phyloP scores from a whole-genome alignment of 2,329 filamentous ascomycete genomes.

The Penicillium sp. region DNA sequence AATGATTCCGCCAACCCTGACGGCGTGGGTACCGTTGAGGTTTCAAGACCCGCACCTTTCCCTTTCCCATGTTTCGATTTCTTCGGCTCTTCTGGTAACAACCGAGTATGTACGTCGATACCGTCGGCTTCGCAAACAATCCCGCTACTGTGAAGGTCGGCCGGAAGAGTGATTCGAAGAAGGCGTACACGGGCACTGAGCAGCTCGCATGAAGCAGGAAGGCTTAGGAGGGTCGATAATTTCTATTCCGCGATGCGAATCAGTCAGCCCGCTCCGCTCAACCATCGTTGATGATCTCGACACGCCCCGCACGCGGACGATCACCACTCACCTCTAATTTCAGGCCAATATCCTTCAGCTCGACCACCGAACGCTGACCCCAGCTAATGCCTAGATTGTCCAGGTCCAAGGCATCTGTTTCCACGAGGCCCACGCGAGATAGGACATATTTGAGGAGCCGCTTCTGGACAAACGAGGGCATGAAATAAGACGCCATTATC shows the following conservation, averaged over 20 bases:
- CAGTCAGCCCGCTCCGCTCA: slow-evolving; percentile 24
- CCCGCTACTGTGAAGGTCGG: slow-evolving; percentile 82
- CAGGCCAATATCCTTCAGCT: slow-evolving; percentile 83
- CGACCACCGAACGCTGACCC: slow-evolving; percentile 78
- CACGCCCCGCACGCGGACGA: slow-evolving; percentile 4
- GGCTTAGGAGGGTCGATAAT: slow-evolving; percentile 70
- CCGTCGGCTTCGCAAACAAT: slow-evolving; percentile 82
- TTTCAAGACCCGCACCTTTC: slow-evolving; percentile 9
- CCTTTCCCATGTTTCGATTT: slow-evolving; percentile 32
- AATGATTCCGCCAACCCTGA: slow-evolving; percentile 64
- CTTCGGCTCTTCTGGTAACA: slow-evolving; percentile 48
- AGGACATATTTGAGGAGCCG: slow-evolving; percentile 84
- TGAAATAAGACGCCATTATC: slow-evolving; percentile 70
- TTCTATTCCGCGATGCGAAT: slow-evolving; percentile 57
- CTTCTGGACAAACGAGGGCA: slow-evolving; percentile 81
- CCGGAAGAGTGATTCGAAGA: slow-evolving; percentile 79
- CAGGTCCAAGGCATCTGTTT: slow-evolving; percentile 81
- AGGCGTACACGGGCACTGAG: slow-evolving; percentile 72
- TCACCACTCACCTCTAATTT: slow-evolving; percentile 66
- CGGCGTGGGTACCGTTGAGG: slow-evolving; percentile 43
- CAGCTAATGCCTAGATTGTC: slow-evolving; percentile 82
- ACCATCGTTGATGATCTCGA: slow-evolving; percentile 3
- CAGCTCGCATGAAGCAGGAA: slow-evolving; percentile 72
- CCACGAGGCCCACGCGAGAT: slow-evolving; percentile 79
- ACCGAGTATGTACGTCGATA: slow-evolving; percentile 68